Percentiles rank a stretch among this genome's conserved stretches.
Conservation (phyloP, 805 yeast species). For the Sugiyamaella marilandica region DNA sequence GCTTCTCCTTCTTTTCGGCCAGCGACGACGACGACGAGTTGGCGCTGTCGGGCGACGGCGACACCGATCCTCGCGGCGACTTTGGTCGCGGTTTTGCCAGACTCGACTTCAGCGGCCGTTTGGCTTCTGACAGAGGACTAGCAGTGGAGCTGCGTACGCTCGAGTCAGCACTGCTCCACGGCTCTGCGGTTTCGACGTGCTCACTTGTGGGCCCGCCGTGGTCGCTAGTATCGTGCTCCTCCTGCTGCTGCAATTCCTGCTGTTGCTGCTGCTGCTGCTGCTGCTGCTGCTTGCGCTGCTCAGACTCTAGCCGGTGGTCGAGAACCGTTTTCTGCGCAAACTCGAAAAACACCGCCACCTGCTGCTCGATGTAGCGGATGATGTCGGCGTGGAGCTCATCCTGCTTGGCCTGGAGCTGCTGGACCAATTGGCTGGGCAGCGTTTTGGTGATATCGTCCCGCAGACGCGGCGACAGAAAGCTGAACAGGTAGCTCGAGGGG, state of each 20-base stretch:
- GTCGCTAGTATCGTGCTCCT: neutral
- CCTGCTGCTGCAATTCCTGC: too few relatives aligned
- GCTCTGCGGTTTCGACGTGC: neutral
- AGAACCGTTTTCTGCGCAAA: slow-evolving; percentile 12
- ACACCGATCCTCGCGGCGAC: neutral
- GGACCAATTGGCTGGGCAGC: slow-evolving; percentile 7
- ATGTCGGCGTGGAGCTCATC: slow-evolving; percentile 15
- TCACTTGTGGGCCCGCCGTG: neutral
- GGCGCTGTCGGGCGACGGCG: neutral
- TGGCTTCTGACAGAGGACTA: neutral
- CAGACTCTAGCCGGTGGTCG: neutral
- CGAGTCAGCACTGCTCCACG: neutral
- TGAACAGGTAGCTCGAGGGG: slow-evolving; percentile 16
- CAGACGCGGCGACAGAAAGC: slow-evolving; percentile 15
- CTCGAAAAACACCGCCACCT: slow-evolving; percentile 14
- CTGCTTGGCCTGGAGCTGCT: slow-evolving; percentile 12
- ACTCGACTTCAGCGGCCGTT: slow-evolving; percentile 16
- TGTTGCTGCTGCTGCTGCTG: neutral
- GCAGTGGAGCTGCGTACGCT: neutral
- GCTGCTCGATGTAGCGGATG: slow-evolving; percentile 12
- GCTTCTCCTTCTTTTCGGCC: slow-evolving; percentile 4
- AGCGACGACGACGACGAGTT: slow-evolving; percentile 12
- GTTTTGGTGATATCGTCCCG: slow-evolving; percentile 10
- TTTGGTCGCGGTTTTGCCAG: slow-evolving; percentile 8
- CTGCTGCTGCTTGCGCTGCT: neutral